Conservation (phyloP, 257 asterid species). For the Haberlea rhodopensis region DNA sequence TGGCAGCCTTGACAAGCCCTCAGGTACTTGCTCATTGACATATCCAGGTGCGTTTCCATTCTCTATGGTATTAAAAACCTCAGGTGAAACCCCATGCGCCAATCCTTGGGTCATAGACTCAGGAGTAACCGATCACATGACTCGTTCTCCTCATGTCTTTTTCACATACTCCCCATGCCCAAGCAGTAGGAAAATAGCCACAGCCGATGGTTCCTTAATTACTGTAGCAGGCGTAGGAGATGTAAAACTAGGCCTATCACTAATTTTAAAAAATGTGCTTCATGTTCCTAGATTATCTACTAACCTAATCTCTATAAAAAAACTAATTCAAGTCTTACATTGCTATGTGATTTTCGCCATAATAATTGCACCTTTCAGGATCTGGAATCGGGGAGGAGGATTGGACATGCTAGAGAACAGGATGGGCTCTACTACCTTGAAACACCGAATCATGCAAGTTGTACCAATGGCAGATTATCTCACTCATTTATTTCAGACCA, state of each 20-base stretch:
- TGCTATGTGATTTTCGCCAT: not conserved
- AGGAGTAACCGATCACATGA: constrained; percentile 20
- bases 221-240: too few relatives aligned
- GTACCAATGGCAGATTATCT: not conserved
- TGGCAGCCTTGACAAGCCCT: not conserved
- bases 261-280: too few relatives aligned
- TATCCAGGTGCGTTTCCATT: not conserved
- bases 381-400: constrained; percentile 16
- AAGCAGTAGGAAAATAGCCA: constrained; percentile 2
- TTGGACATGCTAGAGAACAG: constrained; percentile 21
- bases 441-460: not conserved
- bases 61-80: not conserved
- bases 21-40: constrained; percentile 17
- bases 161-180: not conserved
- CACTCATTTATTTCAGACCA: not conserved
- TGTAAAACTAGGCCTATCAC: too few relatives aligned
- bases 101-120: constrained; percentile 16
- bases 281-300: constrained; percentile 20
- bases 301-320: constrained; percentile 13
- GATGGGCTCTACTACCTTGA: too few relatives aligned
- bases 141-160: not conserved
- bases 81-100: not conserved
- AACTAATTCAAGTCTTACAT: too few relatives aligned
- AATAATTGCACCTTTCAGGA: constrained; percentile 15
- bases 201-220: constrained; percentile 15